phyloP scores from a whole-genome alignment of 495 filamentous ascomycete genomes.

The Annulohypoxylon maeteangense region DNA sequence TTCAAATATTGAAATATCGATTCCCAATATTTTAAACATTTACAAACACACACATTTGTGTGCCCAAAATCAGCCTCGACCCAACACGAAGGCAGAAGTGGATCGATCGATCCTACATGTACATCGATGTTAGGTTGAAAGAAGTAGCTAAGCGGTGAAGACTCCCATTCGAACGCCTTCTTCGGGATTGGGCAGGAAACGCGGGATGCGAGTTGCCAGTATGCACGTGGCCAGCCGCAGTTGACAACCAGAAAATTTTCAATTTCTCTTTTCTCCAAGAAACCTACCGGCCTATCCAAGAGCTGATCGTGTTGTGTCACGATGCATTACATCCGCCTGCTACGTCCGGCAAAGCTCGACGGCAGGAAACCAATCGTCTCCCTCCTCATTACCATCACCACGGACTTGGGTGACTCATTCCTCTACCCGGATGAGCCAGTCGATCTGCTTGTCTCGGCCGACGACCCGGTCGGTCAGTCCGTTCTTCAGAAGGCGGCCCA shows the following conservation, averaged over 20 bases:
- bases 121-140: conserved; percentile 12
- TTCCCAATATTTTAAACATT: neutral
- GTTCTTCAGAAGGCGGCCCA: conserved; percentile 2
- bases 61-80: conserved; percentile 17
- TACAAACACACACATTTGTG: conserved; percentile 13
- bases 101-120: conserved; percentile 8
- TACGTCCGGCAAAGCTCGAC: conserved; percentile 70
- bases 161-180: neutral
- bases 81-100: conserved; percentile 14
- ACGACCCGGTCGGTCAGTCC: conserved; percentile 61
- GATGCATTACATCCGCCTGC: conserved; percentile 81
- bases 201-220: conserved; percentile 13
- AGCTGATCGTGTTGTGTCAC: conserved; percentile 9
- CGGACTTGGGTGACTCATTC: conserved; percentile 89
- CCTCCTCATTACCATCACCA: conserved; percentile 78
- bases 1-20: conserved; percentile 11
- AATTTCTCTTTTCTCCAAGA: neutral
- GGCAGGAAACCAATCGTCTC: conserved; percentile 51
- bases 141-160: conserved; percentile 21
- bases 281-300: neutral
- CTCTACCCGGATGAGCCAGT: conserved; percentile 72
- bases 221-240: conserved; percentile 15
- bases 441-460: conserved; percentile 61
- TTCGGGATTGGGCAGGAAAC: conserved; percentile 28
- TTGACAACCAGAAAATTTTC: neutral